phyloP scores from a whole-genome alignment of 164 flowering plant genomes.

The Kalanchoe fedtschenkoi region DNA sequence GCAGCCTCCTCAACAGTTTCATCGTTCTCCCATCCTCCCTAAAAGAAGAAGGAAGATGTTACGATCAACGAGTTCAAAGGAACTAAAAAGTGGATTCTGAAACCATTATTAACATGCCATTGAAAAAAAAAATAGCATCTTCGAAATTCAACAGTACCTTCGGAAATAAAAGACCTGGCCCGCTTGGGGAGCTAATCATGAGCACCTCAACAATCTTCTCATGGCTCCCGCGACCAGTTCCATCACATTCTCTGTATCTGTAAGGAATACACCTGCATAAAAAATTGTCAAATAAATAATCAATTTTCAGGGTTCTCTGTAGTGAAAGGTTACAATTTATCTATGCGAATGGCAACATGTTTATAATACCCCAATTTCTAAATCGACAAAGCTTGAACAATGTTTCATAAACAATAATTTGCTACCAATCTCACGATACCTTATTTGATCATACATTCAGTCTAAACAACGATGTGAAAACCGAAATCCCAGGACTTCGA shows the following conservation, averaged over 20 bases:
- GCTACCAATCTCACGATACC: too few species aligned
- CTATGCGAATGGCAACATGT: too few species aligned
- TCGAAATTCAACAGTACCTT: neutral
- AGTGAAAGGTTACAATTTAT: too few species aligned
- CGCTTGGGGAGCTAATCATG: slow-evolving; percentile 8
- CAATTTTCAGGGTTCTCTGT: neutral
- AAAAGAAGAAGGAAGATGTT: neutral
- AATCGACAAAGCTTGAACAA: too few species aligned
- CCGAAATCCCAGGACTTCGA: too few species aligned
- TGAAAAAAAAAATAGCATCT: neutral
- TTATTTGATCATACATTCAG: too few species aligned
- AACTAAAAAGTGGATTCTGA: neutral
- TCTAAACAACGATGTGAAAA: too few species aligned
- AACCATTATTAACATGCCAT: neutral
- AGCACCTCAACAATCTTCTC: slow-evolving; percentile 7
- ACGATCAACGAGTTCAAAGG: neutral
- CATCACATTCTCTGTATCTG: slow-evolving; percentile 1
- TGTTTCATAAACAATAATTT: too few species aligned
- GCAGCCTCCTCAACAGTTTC: slow-evolving; percentile 89
- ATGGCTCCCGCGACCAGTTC: neutral
- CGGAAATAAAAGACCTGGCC: slow-evolving; percentile 6
- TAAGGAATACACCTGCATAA: slow-evolving; percentile 6
- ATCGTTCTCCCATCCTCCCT: slow-evolving; percentile 99
- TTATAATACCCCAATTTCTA: too few species aligned
- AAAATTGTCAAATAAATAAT: neutral